Percentiles rank a stretch among this genome's conserved stretches.
phyloP scores from a whole-genome alignment of 2,329 filamentous ascomycete species.

The Plectosphaerella plurivora region DNA sequence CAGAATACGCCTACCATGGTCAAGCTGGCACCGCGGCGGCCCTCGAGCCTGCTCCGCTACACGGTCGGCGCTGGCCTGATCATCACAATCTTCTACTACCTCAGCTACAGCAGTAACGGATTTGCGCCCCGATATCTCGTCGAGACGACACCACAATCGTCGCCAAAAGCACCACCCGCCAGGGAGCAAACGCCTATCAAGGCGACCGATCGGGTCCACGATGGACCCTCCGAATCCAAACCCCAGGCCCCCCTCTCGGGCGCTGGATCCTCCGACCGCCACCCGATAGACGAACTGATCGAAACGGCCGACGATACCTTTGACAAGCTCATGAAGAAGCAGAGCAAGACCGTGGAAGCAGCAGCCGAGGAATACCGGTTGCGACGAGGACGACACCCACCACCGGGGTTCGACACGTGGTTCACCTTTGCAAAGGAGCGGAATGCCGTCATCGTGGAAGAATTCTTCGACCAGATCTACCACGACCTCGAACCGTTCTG shows the following conservation, averaged over 20 bases:
- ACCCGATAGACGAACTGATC: conserved; percentile 43
- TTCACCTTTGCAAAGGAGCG: conserved; percentile 37
- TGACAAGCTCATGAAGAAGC: conserved; percentile 31
- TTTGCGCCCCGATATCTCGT: conserved; percentile 2
- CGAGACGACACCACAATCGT: conserved; percentile 9
- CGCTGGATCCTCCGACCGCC: conserved; percentile 10
- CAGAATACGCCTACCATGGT: conserved; percentile 6
- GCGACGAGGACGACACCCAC: conserved; percentile 43
- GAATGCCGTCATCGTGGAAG: conserved; percentile 38
- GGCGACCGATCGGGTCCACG: not conserved
- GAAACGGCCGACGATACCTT: conserved; percentile 31
- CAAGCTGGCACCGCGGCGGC: conserved; percentile 33
- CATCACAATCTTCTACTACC: conserved; percentile 25
- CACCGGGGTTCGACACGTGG: conserved; percentile 44
- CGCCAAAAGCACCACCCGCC: conserved; percentile 9
- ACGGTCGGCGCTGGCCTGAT: conserved; percentile 61
- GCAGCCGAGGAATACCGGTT: conserved; percentile 41
- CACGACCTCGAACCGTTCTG: conserved; percentile 50
- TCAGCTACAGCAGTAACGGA: conserved; percentile 10
- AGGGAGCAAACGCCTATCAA: conserved; percentile 8
- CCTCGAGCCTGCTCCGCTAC: conserved; percentile 50
- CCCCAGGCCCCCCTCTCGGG: conserved; percentile 1
- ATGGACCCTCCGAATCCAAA: not conserved
- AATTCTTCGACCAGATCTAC: conserved; percentile 50
- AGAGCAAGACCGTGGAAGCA: conserved; percentile 34